These are phyloP conservation scores for Eucalyptus melliodora DNA, from an alignment of 345 rosid genomes.

Conservation along the genomic window DNA sequence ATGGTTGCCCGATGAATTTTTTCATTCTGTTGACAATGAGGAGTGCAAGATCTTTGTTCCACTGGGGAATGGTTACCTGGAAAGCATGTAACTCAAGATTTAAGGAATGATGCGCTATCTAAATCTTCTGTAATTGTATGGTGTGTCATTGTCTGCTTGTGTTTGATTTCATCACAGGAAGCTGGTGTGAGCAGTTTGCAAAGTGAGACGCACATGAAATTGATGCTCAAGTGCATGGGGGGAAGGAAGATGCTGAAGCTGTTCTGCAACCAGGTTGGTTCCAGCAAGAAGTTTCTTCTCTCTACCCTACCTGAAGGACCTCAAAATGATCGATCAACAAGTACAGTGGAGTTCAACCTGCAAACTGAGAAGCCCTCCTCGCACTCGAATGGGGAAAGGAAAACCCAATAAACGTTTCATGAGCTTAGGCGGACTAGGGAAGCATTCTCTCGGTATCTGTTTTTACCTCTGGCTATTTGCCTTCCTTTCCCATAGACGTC, in stretches of 20 bases:
- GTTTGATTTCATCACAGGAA: constrained; percentile 27
- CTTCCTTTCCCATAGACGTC: not conserved
- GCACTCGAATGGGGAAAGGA: not conserved
- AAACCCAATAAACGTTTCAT: not conserved
- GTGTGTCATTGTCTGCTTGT: not conserved
- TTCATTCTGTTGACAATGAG: not conserved
- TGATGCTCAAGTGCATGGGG: constrained; percentile 91
- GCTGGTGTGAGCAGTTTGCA: constrained; percentile 51
- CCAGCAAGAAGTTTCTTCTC: constrained; percentile 68
- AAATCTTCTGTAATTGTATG: not conserved
- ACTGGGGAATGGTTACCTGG: not conserved
- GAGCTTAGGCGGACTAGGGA: not conserved
- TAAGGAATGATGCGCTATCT: not conserved
- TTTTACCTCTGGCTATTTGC: not conserved
- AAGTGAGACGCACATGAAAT: constrained; percentile 91
- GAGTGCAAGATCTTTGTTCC: not conserved
- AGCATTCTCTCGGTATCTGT: not conserved
- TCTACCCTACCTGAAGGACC: constrained; percentile 60
- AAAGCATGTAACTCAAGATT: not conserved
- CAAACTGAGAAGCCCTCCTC: constrained; percentile 11
- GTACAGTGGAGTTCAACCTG: not conserved
- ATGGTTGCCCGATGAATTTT: not conserved
- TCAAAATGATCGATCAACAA: constrained; percentile 11
- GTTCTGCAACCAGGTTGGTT: constrained; percentile 68
- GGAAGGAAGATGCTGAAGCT: constrained; percentile 86